These are phyloP conservation scores for Cochlearia excelsa DNA, from an alignment of 345 rosid species.

Conservation along the genomic window DNA sequence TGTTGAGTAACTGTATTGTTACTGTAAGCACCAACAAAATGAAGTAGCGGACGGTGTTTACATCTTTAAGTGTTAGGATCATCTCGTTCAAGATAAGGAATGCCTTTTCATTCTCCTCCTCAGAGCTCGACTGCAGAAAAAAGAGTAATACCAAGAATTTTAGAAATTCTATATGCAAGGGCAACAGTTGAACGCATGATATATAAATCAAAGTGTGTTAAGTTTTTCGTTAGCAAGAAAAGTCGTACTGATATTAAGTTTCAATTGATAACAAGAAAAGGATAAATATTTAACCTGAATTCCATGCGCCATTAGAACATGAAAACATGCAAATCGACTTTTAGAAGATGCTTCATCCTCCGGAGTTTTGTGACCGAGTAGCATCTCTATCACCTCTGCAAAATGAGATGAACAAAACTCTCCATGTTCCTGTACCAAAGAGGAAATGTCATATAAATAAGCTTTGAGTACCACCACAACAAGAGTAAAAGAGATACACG, in stretches of 20 bases:
- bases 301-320: slow-evolving; percentile 56
- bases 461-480: slow-evolving; percentile 6
- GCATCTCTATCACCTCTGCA: slow-evolving; percentile 65
- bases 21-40: slow-evolving; percentile 12
- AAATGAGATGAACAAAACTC: slow-evolving; percentile 68
- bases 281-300: slow-evolving; percentile 53
- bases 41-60: slow-evolving; percentile 39
- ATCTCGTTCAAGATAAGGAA: slow-evolving; percentile 90
- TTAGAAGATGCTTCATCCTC: slow-evolving; percentile 47
- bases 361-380: slow-evolving; percentile 60
- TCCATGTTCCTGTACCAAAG: slow-evolving; percentile 60
- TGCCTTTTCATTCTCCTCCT: slow-evolving; percentile 69
- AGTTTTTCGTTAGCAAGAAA: neutral
- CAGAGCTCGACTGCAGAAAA: slow-evolving; percentile 53
- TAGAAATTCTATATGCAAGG: neutral
- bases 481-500: neutral
- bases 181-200: neutral
- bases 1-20: slow-evolving; percentile 10
- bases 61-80: slow-evolving; percentile 78
- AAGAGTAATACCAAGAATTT: slow-evolving; percentile 23
- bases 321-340: slow-evolving; percentile 75
- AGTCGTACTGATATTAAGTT: slow-evolving; percentile 3
- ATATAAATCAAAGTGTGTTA: neutral
- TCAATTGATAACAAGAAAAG: neutral
- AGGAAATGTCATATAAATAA: slow-evolving; percentile 27